A percentile compares a stretch with the other conserved stretches of the same genome.
phyloP scores from a whole-genome alignment of 345 rosid genomes.

The Eucalyptus sp. region DNA sequence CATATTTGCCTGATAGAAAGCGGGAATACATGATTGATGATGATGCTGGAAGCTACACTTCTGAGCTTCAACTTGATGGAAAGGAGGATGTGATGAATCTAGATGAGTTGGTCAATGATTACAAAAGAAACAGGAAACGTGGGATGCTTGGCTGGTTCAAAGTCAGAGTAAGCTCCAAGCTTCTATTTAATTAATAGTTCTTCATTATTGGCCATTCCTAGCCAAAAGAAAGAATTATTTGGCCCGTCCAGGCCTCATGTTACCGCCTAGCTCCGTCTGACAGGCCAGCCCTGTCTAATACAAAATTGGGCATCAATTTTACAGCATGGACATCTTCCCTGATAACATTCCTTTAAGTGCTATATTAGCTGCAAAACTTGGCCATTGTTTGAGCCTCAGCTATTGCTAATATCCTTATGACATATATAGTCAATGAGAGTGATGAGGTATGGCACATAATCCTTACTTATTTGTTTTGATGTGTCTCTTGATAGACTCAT shows the following conservation, averaged over 20 bases:
- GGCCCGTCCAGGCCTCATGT: background rate
- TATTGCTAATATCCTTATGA: background rate
- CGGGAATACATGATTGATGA: slow-evolving; percentile 45
- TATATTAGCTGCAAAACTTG: background rate
- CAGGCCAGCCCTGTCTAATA: background rate
- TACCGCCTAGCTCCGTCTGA: background rate
- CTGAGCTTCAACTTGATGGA: slow-evolving; percentile 44
- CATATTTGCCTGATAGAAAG: slow-evolving; percentile 73
- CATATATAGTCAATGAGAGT: background rate
- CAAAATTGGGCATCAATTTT: background rate
- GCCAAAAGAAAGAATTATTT: background rate
- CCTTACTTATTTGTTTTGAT: background rate
- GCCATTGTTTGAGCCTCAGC: background rate
- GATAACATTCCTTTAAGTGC: background rate
- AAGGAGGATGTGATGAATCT: slow-evolving; percentile 41
- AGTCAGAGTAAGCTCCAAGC: slow-evolving; percentile 34
- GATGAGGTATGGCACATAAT: background rate
- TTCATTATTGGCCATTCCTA: background rate
- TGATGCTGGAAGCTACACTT: slow-evolving; percentile 46
- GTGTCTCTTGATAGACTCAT: background rate
- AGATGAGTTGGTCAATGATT: slow-evolving; percentile 69
- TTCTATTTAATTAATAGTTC: background rate
- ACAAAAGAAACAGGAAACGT: slow-evolving; percentile 42
- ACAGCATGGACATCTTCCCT: background rate
- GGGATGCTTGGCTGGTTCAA: slow-evolving; percentile 98